These are phyloP conservation scores for Ophryocystis elektroscirrha DNA, from an alignment of 169 alveolate genomes.

Conservation along the genomic window DNA sequence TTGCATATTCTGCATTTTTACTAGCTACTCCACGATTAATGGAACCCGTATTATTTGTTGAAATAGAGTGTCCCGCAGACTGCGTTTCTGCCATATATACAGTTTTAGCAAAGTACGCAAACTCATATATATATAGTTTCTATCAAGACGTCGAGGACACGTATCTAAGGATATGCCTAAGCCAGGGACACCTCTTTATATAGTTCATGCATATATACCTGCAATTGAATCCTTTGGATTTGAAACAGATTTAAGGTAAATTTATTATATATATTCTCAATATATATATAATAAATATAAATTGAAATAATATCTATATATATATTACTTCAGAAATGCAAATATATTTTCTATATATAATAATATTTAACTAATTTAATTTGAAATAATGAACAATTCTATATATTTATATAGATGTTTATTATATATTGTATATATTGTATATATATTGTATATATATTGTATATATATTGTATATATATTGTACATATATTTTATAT, in stretches of 20 bases:
- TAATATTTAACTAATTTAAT: too few species aligned
- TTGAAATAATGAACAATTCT: too few species aligned
- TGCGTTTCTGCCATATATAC: constrained; percentile 78
- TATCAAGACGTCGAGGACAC: constrained; percentile 62
- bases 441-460: too few species aligned
- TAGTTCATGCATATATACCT: constrained; percentile 79
- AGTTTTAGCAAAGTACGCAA: constrained; percentile 36
- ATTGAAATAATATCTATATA: neutral
- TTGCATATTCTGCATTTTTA: constrained; percentile 86
- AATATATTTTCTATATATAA: neutral
- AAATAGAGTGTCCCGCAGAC: constrained; percentile 85
- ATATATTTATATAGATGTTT: too few species aligned
- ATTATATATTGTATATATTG: too few species aligned
- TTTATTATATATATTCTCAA: too few species aligned
- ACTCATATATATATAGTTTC: too few species aligned
- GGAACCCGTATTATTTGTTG: constrained; percentile 87
- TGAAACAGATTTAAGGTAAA: constrained; percentile 91
- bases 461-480: too few species aligned
- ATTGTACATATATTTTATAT: too few species aligned
- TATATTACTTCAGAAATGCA: neutral
- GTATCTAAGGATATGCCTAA: constrained; percentile 64
- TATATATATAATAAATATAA: neutral
- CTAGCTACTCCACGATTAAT: constrained; percentile 88
- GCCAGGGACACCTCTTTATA: constrained; percentile 73
- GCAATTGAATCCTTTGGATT: constrained; percentile 96